These are phyloP conservation scores for Lasiodiplodia sp. DNA, from an alignment of 2,329 filamentous ascomycete genomes.

Conservation along the genomic window DNA sequence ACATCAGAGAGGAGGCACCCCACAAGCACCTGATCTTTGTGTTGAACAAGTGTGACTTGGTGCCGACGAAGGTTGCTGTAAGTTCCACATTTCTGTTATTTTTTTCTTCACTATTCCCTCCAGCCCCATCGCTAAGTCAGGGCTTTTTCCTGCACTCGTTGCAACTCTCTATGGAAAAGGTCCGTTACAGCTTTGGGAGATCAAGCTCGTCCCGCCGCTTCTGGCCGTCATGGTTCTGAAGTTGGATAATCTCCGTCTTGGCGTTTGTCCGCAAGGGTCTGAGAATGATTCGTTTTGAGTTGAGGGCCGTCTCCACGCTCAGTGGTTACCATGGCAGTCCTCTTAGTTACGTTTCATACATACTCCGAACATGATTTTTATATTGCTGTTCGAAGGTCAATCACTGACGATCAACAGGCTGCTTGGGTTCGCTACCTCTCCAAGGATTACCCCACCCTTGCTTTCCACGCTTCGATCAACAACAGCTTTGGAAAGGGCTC, in stretches of 20 bases:
- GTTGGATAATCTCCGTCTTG: constrained; percentile 88
- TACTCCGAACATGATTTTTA: constrained; percentile 45
- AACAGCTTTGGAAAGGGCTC: constrained; percentile 98
- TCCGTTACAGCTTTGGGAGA: constrained; percentile 99
- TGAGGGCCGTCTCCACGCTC: constrained; percentile 80
- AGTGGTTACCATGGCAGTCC: constrained; percentile 73
- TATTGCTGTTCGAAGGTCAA: constrained; percentile 38
- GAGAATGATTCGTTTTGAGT: constrained; percentile 93
- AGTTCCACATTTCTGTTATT: constrained; percentile 57
- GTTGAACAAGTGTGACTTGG: constrained; percentile 89
- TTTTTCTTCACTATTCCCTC: constrained; percentile 20
- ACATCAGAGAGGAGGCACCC: constrained; percentile 88
- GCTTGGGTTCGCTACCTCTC: constrained; percentile 90
- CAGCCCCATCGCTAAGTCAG: constrained; percentile 88
- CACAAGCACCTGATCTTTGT: constrained; percentile 96
- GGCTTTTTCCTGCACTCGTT: constrained; percentile 70
- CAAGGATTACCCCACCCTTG: constrained; percentile 90
- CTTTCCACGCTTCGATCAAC: constrained; percentile 92
- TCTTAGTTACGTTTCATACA: constrained; percentile 99
- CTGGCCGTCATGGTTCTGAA: constrained; percentile 68
- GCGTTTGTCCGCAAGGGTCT: constrained; percentile 75
- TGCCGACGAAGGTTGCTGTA: constrained; percentile 93
- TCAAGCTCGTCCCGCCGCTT: constrained; percentile 75
- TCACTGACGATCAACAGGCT: constrained; percentile 67
- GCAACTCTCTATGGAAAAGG: constrained; percentile 71